Evolutionary conservation across 331 rosid species (phyloP).

Genomic region (Quercus tomentella): DNA sequence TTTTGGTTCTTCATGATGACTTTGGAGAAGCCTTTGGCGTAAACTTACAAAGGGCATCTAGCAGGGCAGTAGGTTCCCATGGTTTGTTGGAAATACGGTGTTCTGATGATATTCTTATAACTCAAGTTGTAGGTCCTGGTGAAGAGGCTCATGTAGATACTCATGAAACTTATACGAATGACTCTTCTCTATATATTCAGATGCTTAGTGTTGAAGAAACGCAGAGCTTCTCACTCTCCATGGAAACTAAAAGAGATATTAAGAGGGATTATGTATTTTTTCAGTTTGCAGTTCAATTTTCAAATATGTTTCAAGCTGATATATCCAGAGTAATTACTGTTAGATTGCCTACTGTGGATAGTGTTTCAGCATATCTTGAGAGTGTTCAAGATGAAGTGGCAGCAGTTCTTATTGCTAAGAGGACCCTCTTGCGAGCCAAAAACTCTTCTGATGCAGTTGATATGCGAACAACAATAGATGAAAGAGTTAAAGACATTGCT

Average conservation of each 20-base stretch:
- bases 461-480: slow-evolving; percentile 77
- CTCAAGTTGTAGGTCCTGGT: slow-evolving; percentile 98
- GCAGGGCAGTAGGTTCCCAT: slow-evolving; percentile 92
- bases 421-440: slow-evolving; percentile 76
- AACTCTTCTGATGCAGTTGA: slow-evolving; percentile 62
- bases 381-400: slow-evolving; percentile 94
- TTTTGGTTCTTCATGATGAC: slow-evolving; percentile 94
- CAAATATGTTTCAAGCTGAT: slow-evolving; percentile 89
- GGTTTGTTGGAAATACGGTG: slow-evolving; percentile 89
- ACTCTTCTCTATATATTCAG: slow-evolving; percentile 77
- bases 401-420: slow-evolving; percentile 86
- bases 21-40: slow-evolving; percentile 99
- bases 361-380: slow-evolving; percentile 78
- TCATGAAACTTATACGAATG: slow-evolving; percentile 80
- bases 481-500: slow-evolving; percentile 86
- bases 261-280: slow-evolving; percentile 71
- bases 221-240: slow-evolving; percentile 82
- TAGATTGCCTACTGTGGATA: slow-evolving; percentile 78
- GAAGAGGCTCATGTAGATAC: slow-evolving; percentile 93
- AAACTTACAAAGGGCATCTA: slow-evolving; percentile 92
- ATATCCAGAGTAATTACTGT: slow-evolving; percentile 84
- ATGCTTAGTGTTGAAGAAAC: slow-evolving; percentile 96
- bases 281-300: slow-evolving; percentile 85
- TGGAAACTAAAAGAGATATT: slow-evolving; percentile 90
- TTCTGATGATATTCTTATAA: slow-evolving; percentile 81